A percentile compares a stretch with the other conserved stretches of the same genome.
Evolutionary conservation across 1,284 basidiomycete genomes (phyloP).

Genomic region (Microbotryum saponariae): DNA sequence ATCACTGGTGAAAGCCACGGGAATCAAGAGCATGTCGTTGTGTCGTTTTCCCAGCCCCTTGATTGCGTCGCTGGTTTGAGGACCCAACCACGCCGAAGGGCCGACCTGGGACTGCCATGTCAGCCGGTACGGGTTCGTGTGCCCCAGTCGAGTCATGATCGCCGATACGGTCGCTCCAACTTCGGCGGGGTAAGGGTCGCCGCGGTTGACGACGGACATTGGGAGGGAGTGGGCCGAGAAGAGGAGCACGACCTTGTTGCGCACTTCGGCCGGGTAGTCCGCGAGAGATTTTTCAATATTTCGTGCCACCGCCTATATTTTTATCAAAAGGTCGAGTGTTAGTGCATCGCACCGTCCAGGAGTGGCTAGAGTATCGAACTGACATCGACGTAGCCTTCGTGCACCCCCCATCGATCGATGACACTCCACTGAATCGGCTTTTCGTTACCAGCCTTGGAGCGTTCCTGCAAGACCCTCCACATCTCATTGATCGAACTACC

Average conservation of each 20-base stretch:
- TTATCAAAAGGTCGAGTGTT: too few relatives aligned
- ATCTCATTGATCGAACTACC: slow-evolving; percentile 95
- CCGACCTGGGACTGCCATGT: slow-evolving; percentile 99
- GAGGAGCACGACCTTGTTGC: slow-evolving; percentile 65
- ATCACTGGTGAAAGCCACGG: slow-evolving; percentile 97
- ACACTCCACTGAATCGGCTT: slow-evolving; percentile 84
- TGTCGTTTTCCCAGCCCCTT: slow-evolving; percentile 82
- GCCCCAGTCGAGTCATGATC: slow-evolving; percentile 71
- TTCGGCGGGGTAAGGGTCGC: slow-evolving; percentile 93
- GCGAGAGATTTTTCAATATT: slow-evolving; percentile 77
- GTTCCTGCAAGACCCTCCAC: slow-evolving; percentile 52
- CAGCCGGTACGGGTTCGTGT: slow-evolving; percentile 77
- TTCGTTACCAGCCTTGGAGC: slow-evolving; percentile 45
- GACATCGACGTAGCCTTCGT: slow-evolving; percentile 86
- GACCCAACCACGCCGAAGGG: slow-evolving; percentile 96
- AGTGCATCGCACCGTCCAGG: too few relatives aligned
- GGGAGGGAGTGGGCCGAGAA: slow-evolving; percentile 98
- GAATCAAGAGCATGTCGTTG: slow-evolving; percentile 82
- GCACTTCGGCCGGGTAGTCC: slow-evolving; percentile 62
- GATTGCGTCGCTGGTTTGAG: slow-evolving; percentile 85
- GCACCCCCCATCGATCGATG: slow-evolving; percentile 95
- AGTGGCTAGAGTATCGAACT: slow-evolving; percentile 33
- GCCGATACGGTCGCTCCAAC: slow-evolving; percentile 87
- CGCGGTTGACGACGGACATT: slow-evolving; percentile 94
- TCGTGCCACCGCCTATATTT: slow-evolving; percentile 69